These are phyloP conservation scores for Sarocladium strictum DNA, from an alignment of 2,329 filamentous ascomycete species.

Conservation along the genomic window DNA sequence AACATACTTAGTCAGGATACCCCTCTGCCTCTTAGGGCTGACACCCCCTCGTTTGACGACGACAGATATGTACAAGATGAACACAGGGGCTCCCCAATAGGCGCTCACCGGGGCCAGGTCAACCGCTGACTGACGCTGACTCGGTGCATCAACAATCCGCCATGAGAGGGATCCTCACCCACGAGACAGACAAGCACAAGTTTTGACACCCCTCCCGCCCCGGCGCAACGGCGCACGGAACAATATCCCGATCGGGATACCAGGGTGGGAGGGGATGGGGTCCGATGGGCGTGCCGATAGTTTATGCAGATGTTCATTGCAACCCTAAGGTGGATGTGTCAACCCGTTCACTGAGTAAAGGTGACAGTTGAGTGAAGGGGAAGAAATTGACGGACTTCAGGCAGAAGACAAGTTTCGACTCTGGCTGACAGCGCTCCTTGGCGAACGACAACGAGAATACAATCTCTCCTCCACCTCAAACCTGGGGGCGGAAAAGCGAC, in stretches of 20 bases:
- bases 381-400: no score
- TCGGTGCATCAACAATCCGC: neutral
- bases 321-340: neutral
- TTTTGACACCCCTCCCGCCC: neutral
- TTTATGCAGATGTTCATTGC: neutral
- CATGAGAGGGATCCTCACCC: neutral
- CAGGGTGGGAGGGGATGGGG: neutral
- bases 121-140: neutral
- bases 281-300: neutral
- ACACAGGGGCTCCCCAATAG: neutral
- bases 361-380: neutral
- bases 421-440: no score
- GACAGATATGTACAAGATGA: neutral
- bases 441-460: no score
- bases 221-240: constrained; percentile 6
- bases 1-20: neutral
- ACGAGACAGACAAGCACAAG: neutral
- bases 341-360: neutral
- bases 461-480: no score
- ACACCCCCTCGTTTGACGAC: neutral
- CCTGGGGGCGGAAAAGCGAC: no score
- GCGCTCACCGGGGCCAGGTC: neutral
- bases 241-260: constrained; percentile 8
- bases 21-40: constrained; percentile 2
- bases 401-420: no score